phyloP scores from a whole-genome alignment of 2,329 filamentous ascomycete species.

The Cladophialophora exuberans region DNA sequence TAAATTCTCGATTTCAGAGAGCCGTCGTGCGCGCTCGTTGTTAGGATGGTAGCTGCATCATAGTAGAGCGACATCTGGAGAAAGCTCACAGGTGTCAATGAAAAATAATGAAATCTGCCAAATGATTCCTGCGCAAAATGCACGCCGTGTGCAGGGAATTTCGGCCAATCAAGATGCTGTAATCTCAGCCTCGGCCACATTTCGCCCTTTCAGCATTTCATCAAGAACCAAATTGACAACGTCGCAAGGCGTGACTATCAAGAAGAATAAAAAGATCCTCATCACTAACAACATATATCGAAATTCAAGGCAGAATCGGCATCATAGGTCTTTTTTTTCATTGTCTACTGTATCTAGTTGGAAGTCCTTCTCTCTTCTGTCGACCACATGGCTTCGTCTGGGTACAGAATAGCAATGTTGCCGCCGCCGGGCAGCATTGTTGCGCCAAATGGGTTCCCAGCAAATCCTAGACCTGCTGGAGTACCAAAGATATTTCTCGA shows the following conservation, averaged over 20 bases:
- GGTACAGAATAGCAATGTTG: constrained; percentile 18
- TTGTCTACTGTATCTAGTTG: too few relatives aligned
- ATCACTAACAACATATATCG: too few relatives aligned
- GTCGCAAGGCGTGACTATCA: not conserved
- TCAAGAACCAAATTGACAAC: not conserved
- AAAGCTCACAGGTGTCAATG: constrained; percentile 64
- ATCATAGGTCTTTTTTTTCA: too few relatives aligned
- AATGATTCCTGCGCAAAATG: not conserved
- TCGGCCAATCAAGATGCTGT: constrained; percentile 1
- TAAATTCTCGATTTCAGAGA: constrained; percentile 89
- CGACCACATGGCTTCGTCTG: not conserved
- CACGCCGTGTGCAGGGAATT: too few relatives aligned
- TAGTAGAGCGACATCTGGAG: constrained; percentile 88
- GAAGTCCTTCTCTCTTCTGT: not conserved
- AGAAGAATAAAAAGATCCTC: not conserved
- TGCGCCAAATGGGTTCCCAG: constrained; percentile 32
- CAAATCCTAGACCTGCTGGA: constrained; percentile 22
- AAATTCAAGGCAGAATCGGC: too few relatives aligned
- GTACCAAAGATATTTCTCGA: constrained; percentile 61
- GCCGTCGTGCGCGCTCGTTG: constrained; percentile 59
- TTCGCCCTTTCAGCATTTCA: not conserved
- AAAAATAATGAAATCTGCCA: not conserved
- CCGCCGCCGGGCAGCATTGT: constrained; percentile 28
- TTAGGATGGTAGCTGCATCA: constrained; percentile 79
- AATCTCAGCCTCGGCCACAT: constrained; percentile 6